Evolutionary conservation across 768 basidiomycete species (phyloP).

Genomic region (Boletus pseudo-olivaceus): DNA sequence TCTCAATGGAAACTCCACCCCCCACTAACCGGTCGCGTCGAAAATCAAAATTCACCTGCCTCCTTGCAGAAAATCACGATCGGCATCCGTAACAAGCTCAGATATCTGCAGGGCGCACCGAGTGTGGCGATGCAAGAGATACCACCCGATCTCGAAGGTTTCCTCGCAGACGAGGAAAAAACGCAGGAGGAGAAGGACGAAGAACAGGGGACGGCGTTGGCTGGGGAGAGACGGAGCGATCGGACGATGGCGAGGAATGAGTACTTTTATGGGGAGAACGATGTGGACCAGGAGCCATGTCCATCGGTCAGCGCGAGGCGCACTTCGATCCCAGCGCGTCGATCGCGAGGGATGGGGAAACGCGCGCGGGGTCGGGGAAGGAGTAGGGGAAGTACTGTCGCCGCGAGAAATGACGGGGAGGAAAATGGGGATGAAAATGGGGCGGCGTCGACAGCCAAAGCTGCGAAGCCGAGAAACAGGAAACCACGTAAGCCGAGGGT

Average conservation of each 20-base stretch:
- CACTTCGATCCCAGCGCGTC: conserved; percentile 7
- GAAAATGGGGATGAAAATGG: conserved; percentile 36
- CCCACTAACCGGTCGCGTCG: conserved; percentile 84
- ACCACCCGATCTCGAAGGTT: conserved; percentile 82
- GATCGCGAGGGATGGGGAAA: conserved; percentile 24
- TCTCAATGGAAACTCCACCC: conserved; percentile 92
- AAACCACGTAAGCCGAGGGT: conserved; percentile 24
- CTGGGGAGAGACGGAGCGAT: conserved; percentile 52
- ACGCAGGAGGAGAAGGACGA: conserved; percentile 68
- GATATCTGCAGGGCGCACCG: conserved; percentile 94
- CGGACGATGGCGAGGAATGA: conserved; percentile 58
- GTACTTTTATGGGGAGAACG: conserved; percentile 69
- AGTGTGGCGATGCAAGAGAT: conserved; percentile 96
- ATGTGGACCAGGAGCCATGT: conserved; percentile 52
- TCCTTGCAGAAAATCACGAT: conserved; percentile 86
- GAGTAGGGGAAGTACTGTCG: conserved; percentile 30
- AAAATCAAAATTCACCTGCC: conserved; percentile 85
- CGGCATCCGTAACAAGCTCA: conserved; percentile 79
- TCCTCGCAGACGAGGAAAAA: conserved; percentile 69
- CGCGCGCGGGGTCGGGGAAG: conserved; percentile 31
- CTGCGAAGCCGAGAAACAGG: conserved; percentile 33
- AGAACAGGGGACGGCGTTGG: conserved; percentile 53
- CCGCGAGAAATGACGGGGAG: conserved; percentile 34
- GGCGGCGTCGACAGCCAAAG: conserved; percentile 21
- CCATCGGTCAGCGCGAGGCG: conserved; percentile 26